These are phyloP conservation scores for Clavispora santaluciae DNA, from an alignment of 805 yeast species.

Conservation along the genomic window DNA sequence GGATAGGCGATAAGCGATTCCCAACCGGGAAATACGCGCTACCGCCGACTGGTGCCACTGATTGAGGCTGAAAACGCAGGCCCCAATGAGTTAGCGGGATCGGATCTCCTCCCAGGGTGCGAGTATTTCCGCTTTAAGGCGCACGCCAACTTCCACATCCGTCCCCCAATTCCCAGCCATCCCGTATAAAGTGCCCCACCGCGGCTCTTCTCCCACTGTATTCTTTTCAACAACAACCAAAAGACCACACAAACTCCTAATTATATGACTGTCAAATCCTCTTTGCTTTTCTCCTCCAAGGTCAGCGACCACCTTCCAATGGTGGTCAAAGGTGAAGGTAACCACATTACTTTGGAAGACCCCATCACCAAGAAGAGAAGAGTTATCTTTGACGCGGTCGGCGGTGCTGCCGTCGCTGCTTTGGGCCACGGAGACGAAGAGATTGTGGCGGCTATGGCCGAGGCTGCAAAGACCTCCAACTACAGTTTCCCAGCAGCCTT, in stretches of 20 bases:
- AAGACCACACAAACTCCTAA: not conserved
- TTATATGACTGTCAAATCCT: slow-evolving; percentile 11
- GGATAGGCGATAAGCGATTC: not conserved
- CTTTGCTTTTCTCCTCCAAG: slow-evolving; percentile 12
- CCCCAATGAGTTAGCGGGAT: not conserved
- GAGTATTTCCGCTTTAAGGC: not conserved
- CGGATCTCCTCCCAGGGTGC: not conserved
- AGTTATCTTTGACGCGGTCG: slow-evolving; percentile 14
- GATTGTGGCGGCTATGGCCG: slow-evolving; percentile 10
- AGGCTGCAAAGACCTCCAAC: slow-evolving; percentile 10
- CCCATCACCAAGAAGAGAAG: slow-evolving; percentile 7
- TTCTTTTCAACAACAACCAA: not conserved
- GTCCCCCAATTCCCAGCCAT: not conserved
- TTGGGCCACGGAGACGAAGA: slow-evolving; percentile 16
- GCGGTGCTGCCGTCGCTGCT: slow-evolving; percentile 15
- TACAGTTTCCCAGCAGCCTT: slow-evolving; percentile 13
- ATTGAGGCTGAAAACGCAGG: not conserved
- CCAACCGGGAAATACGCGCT: not conserved
- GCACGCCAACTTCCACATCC: not conserved
- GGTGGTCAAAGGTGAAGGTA: slow-evolving; percentile 15
- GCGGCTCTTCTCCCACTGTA: not conserved
- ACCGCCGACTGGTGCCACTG: not conserved
- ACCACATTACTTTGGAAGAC: slow-evolving; percentile 11
- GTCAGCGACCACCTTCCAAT: slow-evolving; percentile 12
- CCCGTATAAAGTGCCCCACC: not conserved